Evolutionary conservation across 2,329 filamentous ascomycete species (phyloP).

Genomic region (Fusarium sp.): DNA sequence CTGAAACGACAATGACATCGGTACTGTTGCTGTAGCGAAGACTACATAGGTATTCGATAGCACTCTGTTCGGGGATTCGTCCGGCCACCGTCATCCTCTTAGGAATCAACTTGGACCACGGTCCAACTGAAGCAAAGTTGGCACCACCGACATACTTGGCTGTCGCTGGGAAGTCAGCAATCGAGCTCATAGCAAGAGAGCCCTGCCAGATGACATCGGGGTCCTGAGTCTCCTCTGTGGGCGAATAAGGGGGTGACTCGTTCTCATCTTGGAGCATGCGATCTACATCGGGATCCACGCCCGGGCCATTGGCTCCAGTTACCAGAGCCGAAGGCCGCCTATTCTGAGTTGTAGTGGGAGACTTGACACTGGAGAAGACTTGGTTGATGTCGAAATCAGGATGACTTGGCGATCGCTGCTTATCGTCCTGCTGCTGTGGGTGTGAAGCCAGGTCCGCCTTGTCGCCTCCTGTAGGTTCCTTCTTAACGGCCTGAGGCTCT

Average conservation of each 20-base stretch:
- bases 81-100: slow-evolving; percentile 76
- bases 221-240: slow-evolving; percentile 74
- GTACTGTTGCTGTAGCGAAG: slow-evolving; percentile 83
- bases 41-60: slow-evolving; percentile 90
- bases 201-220: slow-evolving; percentile 83
- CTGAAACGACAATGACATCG: slow-evolving; percentile 83
- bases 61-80: slow-evolving; percentile 82
- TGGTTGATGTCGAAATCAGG: slow-evolving; percentile 84
- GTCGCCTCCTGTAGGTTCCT: slow-evolving; percentile 45
- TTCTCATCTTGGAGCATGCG: slow-evolving; percentile 84
- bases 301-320: slow-evolving; percentile 63
- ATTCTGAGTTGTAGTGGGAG: slow-evolving; percentile 66
- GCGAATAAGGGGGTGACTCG: slow-evolving; percentile 84
- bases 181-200: slow-evolving; percentile 77
- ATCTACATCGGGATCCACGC: slow-evolving; percentile 89
- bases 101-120: slow-evolving; percentile 81
- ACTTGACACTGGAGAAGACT: slow-evolving; percentile 85
- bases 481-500: slow-evolving; percentile 46
- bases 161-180: slow-evolving; percentile 79
- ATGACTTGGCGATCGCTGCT: slow-evolving; percentile 61
- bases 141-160: slow-evolving; percentile 88
- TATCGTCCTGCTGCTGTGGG: slow-evolving; percentile 55
- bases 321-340: slow-evolving; percentile 61
- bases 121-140: slow-evolving; percentile 71
- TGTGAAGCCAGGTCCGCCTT: slow-evolving; percentile 40